These are phyloP conservation scores for Neurospora africana DNA, from an alignment of 495 filamentous ascomycete species.

Conservation along the genomic window DNA sequence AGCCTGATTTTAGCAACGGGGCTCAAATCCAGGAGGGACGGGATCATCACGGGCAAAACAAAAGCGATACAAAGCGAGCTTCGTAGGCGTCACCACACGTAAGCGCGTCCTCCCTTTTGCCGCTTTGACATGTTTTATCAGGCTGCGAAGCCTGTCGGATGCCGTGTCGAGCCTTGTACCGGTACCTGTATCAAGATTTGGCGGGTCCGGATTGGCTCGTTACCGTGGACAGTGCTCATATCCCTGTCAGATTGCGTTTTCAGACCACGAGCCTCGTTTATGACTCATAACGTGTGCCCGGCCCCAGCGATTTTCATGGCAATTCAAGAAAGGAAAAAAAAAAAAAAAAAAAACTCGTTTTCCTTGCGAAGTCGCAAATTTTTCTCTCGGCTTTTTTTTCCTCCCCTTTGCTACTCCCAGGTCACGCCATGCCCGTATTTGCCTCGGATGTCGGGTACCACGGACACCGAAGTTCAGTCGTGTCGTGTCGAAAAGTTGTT, in stretches of 20 bases:
- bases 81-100: background rate
- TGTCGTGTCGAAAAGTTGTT: background rate
- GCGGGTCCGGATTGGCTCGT: background rate
- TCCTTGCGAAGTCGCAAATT: background rate
- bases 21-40: background rate
- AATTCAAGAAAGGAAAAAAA: background rate
- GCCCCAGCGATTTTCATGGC: background rate
- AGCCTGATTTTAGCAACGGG: background rate
- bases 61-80: background rate
- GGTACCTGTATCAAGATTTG: constrained; percentile 2
- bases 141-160: background rate
- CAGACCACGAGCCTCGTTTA: constrained; percentile 11
- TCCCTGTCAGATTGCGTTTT: constrained; percentile 4
- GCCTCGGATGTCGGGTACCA: background rate
- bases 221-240: constrained; percentile 9
- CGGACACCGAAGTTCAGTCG: background rate
- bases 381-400: background rate
- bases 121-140: background rate
- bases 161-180: constrained; percentile 5
- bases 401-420: background rate
- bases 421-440: background rate
- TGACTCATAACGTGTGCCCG: constrained; percentile 14
- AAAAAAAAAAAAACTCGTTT: background rate
- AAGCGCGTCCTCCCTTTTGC: background rate
- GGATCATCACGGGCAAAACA: background rate